phyloP scores from a whole-genome alignment of 345 rosid species.

The Salix arbutifolia region DNA sequence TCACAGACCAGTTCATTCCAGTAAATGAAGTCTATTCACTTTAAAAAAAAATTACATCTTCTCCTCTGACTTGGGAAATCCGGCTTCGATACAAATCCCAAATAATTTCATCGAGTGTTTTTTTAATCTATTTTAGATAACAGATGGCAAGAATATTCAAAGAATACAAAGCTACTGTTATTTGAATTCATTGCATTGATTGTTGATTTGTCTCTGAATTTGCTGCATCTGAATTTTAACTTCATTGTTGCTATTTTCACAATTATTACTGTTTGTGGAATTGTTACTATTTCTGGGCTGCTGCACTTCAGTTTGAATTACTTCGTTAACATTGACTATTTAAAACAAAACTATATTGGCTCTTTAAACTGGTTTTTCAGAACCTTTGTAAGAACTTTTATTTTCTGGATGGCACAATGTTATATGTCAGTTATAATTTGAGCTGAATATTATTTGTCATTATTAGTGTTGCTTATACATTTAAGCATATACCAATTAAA shows the following conservation, averaged over 20 bases:
- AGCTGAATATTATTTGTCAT: background rate
- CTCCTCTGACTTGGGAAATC: background rate
- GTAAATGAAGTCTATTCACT: background rate
- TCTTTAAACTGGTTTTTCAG: background rate
- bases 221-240: no score
- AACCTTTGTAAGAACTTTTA: background rate
- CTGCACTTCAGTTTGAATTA: no score
- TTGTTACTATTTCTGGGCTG: no score
- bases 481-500: background rate
- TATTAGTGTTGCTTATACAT: background rate
- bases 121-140: no score
- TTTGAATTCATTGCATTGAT: background rate
- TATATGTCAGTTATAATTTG: no score
- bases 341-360: no score
- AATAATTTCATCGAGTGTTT: no score
- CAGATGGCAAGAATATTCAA: background rate
- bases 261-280: conserved; percentile 27
- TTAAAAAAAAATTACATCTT: background rate
- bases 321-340: background rate
- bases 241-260: no score
- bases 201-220: no score
- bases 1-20: background rate
- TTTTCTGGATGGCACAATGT: no score
- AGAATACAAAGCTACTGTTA: background rate
- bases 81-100: background rate